These are phyloP conservation scores for Fusarium nisikadoi DNA, from an alignment of 2,329 filamentous ascomycete genomes.

Conservation along the genomic window DNA sequence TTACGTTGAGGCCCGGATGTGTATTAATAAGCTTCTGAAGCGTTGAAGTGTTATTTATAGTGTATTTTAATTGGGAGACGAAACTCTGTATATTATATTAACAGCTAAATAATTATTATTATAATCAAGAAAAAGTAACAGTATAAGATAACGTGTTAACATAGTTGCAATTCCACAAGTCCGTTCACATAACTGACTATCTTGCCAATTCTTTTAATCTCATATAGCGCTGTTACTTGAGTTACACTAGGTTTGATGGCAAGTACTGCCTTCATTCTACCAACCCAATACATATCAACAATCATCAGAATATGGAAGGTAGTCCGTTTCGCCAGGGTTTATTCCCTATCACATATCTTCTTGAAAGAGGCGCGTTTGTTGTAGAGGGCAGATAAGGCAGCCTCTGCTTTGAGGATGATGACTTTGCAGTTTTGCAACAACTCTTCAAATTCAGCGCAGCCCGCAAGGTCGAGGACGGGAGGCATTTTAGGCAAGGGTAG, in stretches of 20 bases:
- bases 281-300: neutral
- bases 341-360: neutral
- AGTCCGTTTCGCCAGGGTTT: too few species aligned
- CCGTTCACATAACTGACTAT: neutral
- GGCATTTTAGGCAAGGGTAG: neutral
- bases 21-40: neutral
- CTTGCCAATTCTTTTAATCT: neutral
- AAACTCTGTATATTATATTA: neutral
- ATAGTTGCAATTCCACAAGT: neutral
- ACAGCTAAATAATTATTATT: neutral
- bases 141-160: neutral
- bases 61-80: neutral
- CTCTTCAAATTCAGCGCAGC: neutral
- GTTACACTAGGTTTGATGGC: neutral
- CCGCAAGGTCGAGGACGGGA: neutral
- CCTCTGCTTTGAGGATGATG: neutral
- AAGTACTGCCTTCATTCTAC: neutral
- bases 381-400: neutral
- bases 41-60: neutral
- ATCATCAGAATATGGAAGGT: neutral
- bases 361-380: neutral
- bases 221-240: neutral
- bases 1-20: neutral
- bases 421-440: neutral
- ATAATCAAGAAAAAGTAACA: neutral